Evolutionary conservation across 2,329 filamentous ascomycete genomes (phyloP), one percentile per base, ranked within the genome.

Genomic region (Penicillium sp.): DNA sequence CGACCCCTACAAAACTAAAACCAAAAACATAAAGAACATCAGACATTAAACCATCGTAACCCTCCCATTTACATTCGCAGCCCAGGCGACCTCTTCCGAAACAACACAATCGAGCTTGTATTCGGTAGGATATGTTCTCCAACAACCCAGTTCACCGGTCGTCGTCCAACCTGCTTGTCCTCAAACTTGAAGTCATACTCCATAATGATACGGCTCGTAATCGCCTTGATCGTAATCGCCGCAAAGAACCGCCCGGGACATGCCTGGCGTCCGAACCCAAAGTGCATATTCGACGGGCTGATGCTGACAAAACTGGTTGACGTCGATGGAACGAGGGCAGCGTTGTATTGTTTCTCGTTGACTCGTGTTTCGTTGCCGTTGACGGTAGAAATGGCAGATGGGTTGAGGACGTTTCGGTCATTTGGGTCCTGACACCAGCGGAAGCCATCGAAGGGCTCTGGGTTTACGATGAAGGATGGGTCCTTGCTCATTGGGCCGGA

Each of bases 101-200:
- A 55, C 16, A 67, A 27, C 28, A 69, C 53, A 20, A 41, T 48
- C 4, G 59, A 50, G 14, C 30, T 40, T 13, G 62, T 54, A 40
- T 57, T 63, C 1, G 66, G 63, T 35, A 69, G 53, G 20, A 67
- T 64, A 43, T 67, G 63, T 50, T 69, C 66, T 13, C 66, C 67
- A 51, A 61, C 60, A 8, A 49, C 39, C 14, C 65, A 31, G 48
- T 69, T 68, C 11, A 42, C 22, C 0, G 66, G 62, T 27, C 61
- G 59, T 10, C 41, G 48, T 24, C 54, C 53, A 24, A n/a, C 40
- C 20, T 50, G 48, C 4, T 49, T 43, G 4, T 56, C 51, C 33
- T 59, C 55, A n/a, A 65, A 63, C 41, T 63, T 63, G 22, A 69
- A 59, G 5, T 69, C 66, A 41, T 69, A 69, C 6, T 67, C 64